Evolutionary conservation across 345 rosid species (phyloP).

Genomic region (Eutrema japonicum): DNA sequence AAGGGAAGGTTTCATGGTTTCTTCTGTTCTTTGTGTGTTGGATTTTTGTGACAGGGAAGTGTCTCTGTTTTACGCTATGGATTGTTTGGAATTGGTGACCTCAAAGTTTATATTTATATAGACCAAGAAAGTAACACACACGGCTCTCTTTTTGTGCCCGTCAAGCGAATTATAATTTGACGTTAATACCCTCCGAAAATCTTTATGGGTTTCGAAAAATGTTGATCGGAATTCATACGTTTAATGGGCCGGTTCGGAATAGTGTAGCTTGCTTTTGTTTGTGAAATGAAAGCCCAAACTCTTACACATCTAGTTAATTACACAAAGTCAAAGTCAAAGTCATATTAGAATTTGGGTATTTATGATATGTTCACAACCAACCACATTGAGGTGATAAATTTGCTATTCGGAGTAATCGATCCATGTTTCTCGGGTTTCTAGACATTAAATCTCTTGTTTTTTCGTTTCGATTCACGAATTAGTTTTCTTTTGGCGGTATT

Average conservation of each 20-base stretch:
- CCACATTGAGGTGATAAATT: too few relatives aligned
- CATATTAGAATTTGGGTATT: too few relatives aligned
- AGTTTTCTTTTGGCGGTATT: too few relatives aligned
- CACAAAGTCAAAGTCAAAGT: too few relatives aligned
- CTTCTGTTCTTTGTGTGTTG: slow-evolving; percentile 24
- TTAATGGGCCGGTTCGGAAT: slow-evolving; percentile 28
- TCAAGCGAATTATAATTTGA: slow-evolving; percentile 3
- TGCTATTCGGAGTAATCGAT: too few relatives aligned
- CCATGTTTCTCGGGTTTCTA: too few relatives aligned
- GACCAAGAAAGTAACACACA: not conserved
- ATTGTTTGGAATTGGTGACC: slow-evolving; percentile 27
- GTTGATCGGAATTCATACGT: not conserved
- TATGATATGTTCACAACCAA: too few relatives aligned
- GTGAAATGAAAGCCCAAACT: not conserved
- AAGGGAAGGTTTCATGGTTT: slow-evolving; percentile 39
- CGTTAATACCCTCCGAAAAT: slow-evolving; percentile 4
- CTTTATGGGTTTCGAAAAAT: slow-evolving; percentile 17
- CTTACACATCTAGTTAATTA: too few relatives aligned
- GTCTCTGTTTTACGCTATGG: slow-evolving; percentile 27
- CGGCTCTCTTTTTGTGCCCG: slow-evolving; percentile 16
- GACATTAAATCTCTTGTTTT: too few relatives aligned
- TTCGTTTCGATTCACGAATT: too few relatives aligned
- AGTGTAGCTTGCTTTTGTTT: not conserved
- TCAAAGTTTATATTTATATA: slow-evolving; percentile 20
- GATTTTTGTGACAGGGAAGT: slow-evolving; percentile 21